phyloP scores from a whole-genome alignment of 148 eudicot genomes.

The Nepenthes gracilis region DNA sequence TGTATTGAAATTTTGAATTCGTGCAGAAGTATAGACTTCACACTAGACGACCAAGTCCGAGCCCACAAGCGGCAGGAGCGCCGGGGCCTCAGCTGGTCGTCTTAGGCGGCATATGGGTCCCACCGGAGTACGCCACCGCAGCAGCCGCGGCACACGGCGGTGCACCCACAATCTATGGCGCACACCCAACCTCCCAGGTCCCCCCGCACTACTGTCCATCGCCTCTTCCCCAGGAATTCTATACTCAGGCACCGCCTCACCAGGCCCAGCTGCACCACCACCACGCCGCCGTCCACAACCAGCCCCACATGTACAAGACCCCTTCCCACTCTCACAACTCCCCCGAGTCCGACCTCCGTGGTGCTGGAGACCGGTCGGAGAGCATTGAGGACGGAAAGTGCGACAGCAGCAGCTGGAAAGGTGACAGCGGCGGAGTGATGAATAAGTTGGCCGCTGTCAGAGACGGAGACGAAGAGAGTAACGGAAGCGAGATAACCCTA shows the following conservation, averaged over 20 bases:
- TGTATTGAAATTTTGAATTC: neutral
- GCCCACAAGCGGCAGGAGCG: slow-evolving; percentile 55
- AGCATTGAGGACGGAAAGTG: slow-evolving; percentile 83
- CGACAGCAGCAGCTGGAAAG: slow-evolving; percentile 74
- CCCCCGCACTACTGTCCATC: slow-evolving; percentile 44
- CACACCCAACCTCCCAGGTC: slow-evolving; percentile 47
- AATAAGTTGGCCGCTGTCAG: slow-evolving; percentile 16
- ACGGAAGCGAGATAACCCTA: slow-evolving; percentile 56
- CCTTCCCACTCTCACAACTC: slow-evolving; percentile 33
- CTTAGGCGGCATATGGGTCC: slow-evolving; percentile 97
- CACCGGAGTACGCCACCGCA: slow-evolving; percentile 73
- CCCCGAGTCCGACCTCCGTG: slow-evolving; percentile 44
- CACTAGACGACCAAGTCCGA: slow-evolving; percentile 93
- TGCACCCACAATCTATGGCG: slow-evolving; percentile 47
- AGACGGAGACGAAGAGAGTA: slow-evolving; percentile 44
- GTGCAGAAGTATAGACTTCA: slow-evolving; percentile 94
- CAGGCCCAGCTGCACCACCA: slow-evolving; percentile 7
- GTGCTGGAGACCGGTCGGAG: slow-evolving; percentile 51
- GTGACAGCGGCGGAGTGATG: slow-evolving; percentile 40
- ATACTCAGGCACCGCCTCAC: slow-evolving; percentile 28
- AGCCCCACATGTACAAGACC: slow-evolving; percentile 39
- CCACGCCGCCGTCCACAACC: slow-evolving; percentile 26
- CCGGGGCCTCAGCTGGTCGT: slow-evolving; percentile 65
- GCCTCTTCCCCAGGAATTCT: slow-evolving; percentile 49
- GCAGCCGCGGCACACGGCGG: slow-evolving; percentile 43